A percentile compares a stretch with the other conserved stretches of the same genome.
Evolutionary conservation across 176 grass and related monocot species (phyloP).

Genomic region (Cenchrus americanus): DNA sequence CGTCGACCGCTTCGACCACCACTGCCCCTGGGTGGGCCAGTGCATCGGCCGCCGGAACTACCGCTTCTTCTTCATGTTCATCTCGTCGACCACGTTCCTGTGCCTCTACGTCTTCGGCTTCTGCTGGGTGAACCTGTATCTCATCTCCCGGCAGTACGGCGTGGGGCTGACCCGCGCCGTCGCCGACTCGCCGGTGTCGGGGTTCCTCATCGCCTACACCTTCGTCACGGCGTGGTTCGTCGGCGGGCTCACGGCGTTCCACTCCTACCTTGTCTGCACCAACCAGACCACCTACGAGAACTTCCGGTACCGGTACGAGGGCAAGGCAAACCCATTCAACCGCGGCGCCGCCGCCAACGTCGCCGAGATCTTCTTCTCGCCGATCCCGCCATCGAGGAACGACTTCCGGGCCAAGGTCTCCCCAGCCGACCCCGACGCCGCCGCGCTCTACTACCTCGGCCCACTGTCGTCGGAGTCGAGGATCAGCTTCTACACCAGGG

Average conservation of each 20-base stretch:
- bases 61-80: conserved; percentile 88
- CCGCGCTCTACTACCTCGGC: conserved; percentile 42
- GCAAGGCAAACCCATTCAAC: conserved; percentile 83
- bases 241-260: conserved; percentile 88
- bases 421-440: conserved; percentile 48
- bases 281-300: conserved; percentile 99
- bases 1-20: conserved; percentile 91
- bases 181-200: conserved; percentile 68
- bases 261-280: conserved; percentile 82
- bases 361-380: conserved; percentile 69
- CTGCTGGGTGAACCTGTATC: conserved; percentile 72
- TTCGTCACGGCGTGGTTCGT: conserved; percentile 94
- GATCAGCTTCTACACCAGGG: conserved; percentile 54
- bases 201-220: conserved; percentile 76
- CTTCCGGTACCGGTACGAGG: conserved; percentile 88
- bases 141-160: conserved; percentile 28
- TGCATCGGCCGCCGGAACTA: conserved; percentile 97
- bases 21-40: conserved; percentile 95
- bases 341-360: conserved; percentile 63
- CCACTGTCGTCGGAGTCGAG: conserved; percentile 37
- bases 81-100: conserved; percentile 71
- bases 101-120: conserved; percentile 86
- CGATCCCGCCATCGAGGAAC: conserved; percentile 60
- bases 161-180: conserved; percentile 53
- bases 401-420: conserved; percentile 66